Conservation (phyloP, 441 rosid species). For the Gossypium davidsonii region DNA sequence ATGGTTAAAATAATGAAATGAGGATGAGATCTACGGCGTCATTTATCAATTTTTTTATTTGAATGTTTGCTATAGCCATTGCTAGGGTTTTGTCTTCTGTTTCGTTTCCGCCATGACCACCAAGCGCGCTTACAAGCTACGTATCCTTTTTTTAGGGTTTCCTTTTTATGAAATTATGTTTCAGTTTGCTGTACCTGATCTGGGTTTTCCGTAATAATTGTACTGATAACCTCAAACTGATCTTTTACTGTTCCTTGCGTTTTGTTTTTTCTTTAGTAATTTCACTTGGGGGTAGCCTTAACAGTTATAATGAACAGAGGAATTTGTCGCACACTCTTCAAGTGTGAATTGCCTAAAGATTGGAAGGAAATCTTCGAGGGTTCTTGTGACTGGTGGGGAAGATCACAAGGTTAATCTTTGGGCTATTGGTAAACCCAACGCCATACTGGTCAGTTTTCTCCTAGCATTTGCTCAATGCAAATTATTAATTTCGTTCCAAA, state of each 20-base stretch:
- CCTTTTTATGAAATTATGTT: constrained; percentile 14
- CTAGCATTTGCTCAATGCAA: not conserved
- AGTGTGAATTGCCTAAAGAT: constrained; percentile 91
- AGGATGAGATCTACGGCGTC: constrained; percentile 1
- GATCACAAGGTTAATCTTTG: constrained; percentile 97
- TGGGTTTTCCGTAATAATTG: not conserved
- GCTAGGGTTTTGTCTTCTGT: constrained; percentile 31
- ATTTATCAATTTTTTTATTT: constrained; percentile 20
- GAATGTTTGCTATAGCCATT: constrained; percentile 28
- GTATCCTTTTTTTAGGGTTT: constrained; percentile 61
- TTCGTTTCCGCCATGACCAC: constrained; percentile 67
- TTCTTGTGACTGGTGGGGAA: constrained; percentile 95
- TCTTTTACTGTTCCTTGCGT: constrained; percentile 13
- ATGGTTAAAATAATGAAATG: constrained; percentile 11
- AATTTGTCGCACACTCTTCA: constrained; percentile 99
- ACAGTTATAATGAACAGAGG: constrained; percentile 59
- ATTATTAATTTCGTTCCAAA: not conserved
- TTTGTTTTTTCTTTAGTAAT: constrained; percentile 10
- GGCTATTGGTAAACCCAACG: constrained; percentile 99
- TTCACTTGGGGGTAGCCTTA: constrained; percentile 36
- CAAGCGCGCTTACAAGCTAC: constrained; percentile 99
- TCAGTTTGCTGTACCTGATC: constrained; percentile 12
- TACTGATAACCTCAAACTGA: constrained; percentile 12
- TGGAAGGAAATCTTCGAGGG: constrained; percentile 94
- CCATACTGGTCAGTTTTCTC: constrained; percentile 67